phyloP scores from a whole-genome alignment of 129 eudicot species.

The Dittrichia graveolens region DNA sequence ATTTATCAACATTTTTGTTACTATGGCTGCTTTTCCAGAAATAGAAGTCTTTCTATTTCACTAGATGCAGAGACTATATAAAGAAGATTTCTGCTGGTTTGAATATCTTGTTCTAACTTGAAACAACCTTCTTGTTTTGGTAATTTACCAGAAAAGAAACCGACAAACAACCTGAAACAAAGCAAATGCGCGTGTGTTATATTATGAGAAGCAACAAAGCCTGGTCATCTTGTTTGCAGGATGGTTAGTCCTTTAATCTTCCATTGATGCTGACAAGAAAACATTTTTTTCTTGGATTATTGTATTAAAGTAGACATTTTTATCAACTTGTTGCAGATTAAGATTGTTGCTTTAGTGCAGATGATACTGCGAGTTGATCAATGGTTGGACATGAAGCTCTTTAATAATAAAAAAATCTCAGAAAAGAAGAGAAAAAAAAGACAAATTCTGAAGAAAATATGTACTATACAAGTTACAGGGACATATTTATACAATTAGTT shows the following conservation, averaged over 20 bases:
- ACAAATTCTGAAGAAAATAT: slow-evolving; percentile 19
- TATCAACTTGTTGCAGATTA: slow-evolving; percentile 33
- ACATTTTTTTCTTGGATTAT: background rate
- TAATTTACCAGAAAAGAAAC: slow-evolving; percentile 30
- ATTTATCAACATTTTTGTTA: too few relatives aligned
- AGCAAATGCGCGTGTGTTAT: slow-evolving; percentile 31
- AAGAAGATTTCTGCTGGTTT: background rate
- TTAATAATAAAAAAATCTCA: slow-evolving; percentile 20
- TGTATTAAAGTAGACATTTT: slow-evolving; percentile 12
- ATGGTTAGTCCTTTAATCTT: slow-evolving; percentile 13
- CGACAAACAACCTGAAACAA: slow-evolving; percentile 27
- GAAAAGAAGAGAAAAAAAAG: slow-evolving; percentile 21
- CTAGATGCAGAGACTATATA: background rate
- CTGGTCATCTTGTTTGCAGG: slow-evolving; percentile 7
- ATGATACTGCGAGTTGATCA: slow-evolving; percentile 27
- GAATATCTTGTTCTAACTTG: background rate
- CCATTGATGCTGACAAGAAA: slow-evolving; percentile 1
- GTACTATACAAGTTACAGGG: slow-evolving; percentile 37
- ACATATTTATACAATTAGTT: slow-evolving; percentile 25
- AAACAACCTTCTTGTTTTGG: slow-evolving; percentile 1
- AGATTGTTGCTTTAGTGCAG: slow-evolving; percentile 32
- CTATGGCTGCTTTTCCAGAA: too few relatives aligned
- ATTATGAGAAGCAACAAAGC: slow-evolving; percentile 27
- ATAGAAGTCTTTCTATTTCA: slow-evolving; percentile 7
- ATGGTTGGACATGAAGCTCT: slow-evolving; percentile 26